A percentile compares a stretch with the other conserved stretches of the same genome.
Conservation (phyloP, 2,329 filamentous ascomycete genomes). For the Fusarium sp. region DNA sequence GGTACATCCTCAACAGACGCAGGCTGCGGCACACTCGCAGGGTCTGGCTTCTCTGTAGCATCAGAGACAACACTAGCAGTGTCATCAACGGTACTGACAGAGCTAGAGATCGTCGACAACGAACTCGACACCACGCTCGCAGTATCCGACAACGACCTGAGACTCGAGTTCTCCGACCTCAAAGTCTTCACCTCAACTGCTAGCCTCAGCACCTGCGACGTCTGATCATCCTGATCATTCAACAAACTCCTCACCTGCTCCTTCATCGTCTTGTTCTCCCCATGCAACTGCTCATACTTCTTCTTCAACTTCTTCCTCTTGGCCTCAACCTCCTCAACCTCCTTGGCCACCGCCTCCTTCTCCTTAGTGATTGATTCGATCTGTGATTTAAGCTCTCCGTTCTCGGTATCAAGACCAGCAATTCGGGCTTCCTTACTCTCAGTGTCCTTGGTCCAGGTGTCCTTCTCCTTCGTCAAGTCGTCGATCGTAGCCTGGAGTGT, state of each 20-base stretch:
- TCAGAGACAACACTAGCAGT: slow-evolving; percentile 35
- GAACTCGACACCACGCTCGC: slow-evolving; percentile 40
- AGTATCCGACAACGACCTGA: slow-evolving; percentile 36
- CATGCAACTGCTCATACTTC: slow-evolving; percentile 36
- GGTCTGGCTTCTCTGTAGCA: slow-evolving; percentile 42
- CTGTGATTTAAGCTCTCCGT: slow-evolving; percentile 42
- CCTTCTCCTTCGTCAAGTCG: slow-evolving; percentile 40
- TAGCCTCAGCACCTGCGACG: slow-evolving; percentile 42
- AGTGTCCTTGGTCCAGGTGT: slow-evolving; percentile 37
- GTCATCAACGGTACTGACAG: slow-evolving; percentile 26
- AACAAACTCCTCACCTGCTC: slow-evolving; percentile 39
- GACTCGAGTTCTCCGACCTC: slow-evolving; percentile 41
- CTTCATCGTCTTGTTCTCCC: slow-evolving; percentile 34
- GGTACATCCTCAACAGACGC: slow-evolving; percentile 30
- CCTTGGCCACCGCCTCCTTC: slow-evolving; percentile 39
- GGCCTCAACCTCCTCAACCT: slow-evolving; percentile 40
- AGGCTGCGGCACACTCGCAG: slow-evolving; percentile 23
- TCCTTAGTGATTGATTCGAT: slow-evolving; percentile 43
- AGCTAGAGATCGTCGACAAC: slow-evolving; percentile 36
- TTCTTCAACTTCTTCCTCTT: slow-evolving; percentile 46
- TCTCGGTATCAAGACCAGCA: slow-evolving; percentile 38
- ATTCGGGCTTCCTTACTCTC: slow-evolving; percentile 44
- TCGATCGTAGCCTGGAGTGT: slow-evolving; percentile 41
- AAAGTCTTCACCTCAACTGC: slow-evolving; percentile 40
- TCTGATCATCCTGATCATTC: slow-evolving; percentile 42